These are phyloP conservation scores for Lactarius pseudohatsudake DNA, from an alignment of 768 basidiomycete genomes.

Conservation along the genomic window DNA sequence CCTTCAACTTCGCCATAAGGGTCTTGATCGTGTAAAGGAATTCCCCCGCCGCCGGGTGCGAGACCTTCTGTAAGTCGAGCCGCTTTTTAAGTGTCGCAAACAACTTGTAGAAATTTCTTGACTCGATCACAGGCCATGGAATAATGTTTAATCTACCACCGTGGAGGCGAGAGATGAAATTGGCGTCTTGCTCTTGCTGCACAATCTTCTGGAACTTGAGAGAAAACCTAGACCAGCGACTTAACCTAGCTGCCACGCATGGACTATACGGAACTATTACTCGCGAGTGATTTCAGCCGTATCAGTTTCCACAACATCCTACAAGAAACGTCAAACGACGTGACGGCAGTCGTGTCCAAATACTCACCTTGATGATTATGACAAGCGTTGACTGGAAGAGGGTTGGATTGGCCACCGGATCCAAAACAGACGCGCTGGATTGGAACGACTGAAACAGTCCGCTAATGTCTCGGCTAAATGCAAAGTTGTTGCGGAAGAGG, in stretches of 20 bases:
- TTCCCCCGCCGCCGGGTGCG: slow-evolving; percentile 51
- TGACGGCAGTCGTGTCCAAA: too few species aligned
- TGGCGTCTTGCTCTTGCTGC: slow-evolving; percentile 56
- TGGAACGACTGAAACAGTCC: slow-evolving; percentile 64
- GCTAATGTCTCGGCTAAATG: slow-evolving; percentile 58
- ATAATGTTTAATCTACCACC: slow-evolving; percentile 54
- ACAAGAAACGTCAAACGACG: neutral
- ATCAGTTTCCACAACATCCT: slow-evolving; percentile 67
- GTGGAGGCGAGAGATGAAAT: slow-evolving; percentile 65
- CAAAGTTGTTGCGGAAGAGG: slow-evolving; percentile 65
- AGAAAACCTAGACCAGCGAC: slow-evolving; percentile 43
- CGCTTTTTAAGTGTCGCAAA: slow-evolving; percentile 48
- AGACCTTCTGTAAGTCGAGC: slow-evolving; percentile 49
- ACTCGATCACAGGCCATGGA: slow-evolving; percentile 69
- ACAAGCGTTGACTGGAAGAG: slow-evolving; percentile 60
- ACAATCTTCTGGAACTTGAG: slow-evolving; percentile 62
- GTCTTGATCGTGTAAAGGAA: slow-evolving; percentile 40
- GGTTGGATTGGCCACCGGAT: slow-evolving; percentile 57
- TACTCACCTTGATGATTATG: slow-evolving; percentile 59
- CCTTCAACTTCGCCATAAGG: slow-evolving; percentile 22
- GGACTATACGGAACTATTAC: slow-evolving; percentile 37
- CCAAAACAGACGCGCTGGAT: slow-evolving; percentile 55
- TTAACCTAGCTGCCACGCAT: neutral
- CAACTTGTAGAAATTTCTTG: slow-evolving; percentile 55
- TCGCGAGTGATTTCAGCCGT: slow-evolving; percentile 57